Percentiles rank a stretch among this genome's conserved stretches.
These are phyloP conservation scores for Collybia mongolica DNA, from an alignment of 768 basidiomycete genomes.

Conservation along the genomic window DNA sequence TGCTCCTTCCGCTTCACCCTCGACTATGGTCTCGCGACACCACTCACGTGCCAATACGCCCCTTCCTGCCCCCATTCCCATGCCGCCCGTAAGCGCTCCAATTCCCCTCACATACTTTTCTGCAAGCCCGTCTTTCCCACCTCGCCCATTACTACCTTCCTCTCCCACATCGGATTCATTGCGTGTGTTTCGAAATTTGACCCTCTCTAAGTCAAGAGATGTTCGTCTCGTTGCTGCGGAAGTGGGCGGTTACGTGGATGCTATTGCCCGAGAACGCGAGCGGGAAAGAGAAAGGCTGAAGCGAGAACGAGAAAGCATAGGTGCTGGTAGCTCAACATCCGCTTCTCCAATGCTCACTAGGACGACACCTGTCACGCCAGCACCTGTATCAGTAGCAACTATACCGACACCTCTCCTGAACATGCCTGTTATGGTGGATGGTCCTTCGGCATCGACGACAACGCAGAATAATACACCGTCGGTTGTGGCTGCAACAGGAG, in stretches of 20 bases:
- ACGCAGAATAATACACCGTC: too few species aligned
- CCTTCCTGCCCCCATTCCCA: background rate
- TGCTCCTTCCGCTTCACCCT: slow-evolving; percentile 25
- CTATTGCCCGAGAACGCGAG: slow-evolving; percentile 74
- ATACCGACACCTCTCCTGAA: slow-evolving; percentile 7
- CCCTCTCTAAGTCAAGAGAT: slow-evolving; percentile 48
- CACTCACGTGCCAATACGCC: background rate
- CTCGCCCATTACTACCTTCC: slow-evolving; percentile 23
- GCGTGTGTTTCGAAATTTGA: slow-evolving; percentile 48
- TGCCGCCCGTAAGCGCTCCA: background rate
- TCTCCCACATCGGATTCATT: slow-evolving; percentile 28
- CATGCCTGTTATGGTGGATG: slow-evolving; percentile 7
- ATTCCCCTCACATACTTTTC: slow-evolving; percentile 4
- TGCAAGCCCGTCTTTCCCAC: slow-evolving; percentile 8
- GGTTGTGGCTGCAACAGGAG: slow-evolving; percentile 19
- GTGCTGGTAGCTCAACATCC: slow-evolving; percentile 31
- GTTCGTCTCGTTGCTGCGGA: slow-evolving; percentile 56
- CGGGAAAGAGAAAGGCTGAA: slow-evolving; percentile 73
- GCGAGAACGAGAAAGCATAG: slow-evolving; percentile 55
- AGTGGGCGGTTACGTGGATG: slow-evolving; percentile 71
- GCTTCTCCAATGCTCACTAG: slow-evolving; percentile 15
- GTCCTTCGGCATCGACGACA: background rate
- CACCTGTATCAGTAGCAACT: slow-evolving; percentile 8
- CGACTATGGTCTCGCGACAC: background rate
- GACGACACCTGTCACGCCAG: background rate